phyloP scores from a whole-genome alignment of 2,329 filamentous ascomycete genomes.

The Cladosporium oxysporum region DNA sequence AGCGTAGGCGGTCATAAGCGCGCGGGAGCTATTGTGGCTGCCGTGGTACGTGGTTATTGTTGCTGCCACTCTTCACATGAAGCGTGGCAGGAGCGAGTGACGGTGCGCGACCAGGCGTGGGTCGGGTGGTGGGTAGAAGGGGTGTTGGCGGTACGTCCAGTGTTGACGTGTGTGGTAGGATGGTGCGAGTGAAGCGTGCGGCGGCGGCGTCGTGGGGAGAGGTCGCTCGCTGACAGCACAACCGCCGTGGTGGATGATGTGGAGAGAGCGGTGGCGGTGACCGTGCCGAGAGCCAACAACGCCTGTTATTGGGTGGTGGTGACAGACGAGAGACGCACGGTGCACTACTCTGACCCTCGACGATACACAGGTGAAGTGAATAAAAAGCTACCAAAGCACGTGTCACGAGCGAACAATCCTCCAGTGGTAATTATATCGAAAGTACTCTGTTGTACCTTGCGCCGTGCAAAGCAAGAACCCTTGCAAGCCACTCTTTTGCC shows the following conservation, averaged over 20 bases:
- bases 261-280: slow-evolving; percentile 11
- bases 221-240: slow-evolving; percentile 8
- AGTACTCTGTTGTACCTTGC: background rate
- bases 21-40: slow-evolving; percentile 12
- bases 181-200: background rate
- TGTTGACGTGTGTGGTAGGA: background rate
- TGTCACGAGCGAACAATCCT: background rate
- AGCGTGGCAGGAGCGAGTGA: background rate
- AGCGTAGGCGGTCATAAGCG: slow-evolving; percentile 17
- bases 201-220: background rate
- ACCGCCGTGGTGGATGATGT: background rate
- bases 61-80: slow-evolving; percentile 9
- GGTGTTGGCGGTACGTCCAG: background rate
- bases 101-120: background rate
- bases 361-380: background rate
- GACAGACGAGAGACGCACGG: background rate
- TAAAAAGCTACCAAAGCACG: background rate
- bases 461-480: slow-evolving; percentile 7
- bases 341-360: background rate
- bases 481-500: background rate
- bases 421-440: background rate
- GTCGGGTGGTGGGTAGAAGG: background rate
- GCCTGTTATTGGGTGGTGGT: background rate
- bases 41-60: slow-evolving; percentile 1
- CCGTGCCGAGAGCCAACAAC: slow-evolving; percentile 2